These are phyloP conservation scores for Xylariaceae sp. DNA, from an alignment of 2,329 filamentous ascomycete genomes.

Conservation along the genomic window DNA sequence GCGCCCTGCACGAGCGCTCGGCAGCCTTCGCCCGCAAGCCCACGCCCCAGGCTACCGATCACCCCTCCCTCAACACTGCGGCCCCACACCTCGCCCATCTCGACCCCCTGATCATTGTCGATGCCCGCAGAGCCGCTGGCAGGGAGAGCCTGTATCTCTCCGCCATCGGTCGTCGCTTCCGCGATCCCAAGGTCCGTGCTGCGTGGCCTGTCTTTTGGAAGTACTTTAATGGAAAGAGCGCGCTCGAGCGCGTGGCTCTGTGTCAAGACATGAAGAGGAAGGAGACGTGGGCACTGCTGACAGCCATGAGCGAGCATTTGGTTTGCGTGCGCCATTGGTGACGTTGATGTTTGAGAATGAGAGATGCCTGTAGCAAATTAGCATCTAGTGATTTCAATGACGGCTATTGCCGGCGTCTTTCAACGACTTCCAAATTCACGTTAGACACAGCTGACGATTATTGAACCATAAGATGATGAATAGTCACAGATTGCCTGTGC, in stretches of 20 bases:
- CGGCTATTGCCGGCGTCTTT: too few relatives aligned
- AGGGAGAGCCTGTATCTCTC: constrained; percentile 69
- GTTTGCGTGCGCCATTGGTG: constrained; percentile 69
- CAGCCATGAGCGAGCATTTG: constrained; percentile 63
- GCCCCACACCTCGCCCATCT: constrained; percentile 55
- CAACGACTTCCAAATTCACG: too few relatives aligned
- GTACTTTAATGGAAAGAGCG: constrained; percentile 82
- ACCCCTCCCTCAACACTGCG: constrained; percentile 47
- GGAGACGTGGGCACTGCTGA: constrained; percentile 65
- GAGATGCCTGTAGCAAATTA: too few relatives aligned
- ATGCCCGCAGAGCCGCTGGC: constrained; percentile 73
- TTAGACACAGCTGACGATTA: too few relatives aligned
- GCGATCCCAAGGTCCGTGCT: constrained; percentile 49
- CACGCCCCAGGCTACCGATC: constrained; percentile 42
- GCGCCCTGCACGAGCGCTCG: constrained; percentile 50
- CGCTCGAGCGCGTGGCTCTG: constrained; percentile 82
- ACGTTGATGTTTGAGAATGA: constrained; percentile 1
- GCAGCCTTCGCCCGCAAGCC: constrained; percentile 51
- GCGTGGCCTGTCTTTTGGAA: constrained; percentile 72
- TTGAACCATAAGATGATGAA: too few relatives aligned
- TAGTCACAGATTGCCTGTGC: too few relatives aligned
- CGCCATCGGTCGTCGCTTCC: constrained; percentile 52
- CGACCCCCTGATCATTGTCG: constrained; percentile 65
- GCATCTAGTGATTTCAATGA: too few relatives aligned
- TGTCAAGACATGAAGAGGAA: constrained; percentile 68